phyloP scores from a whole-genome alignment of 345 rosid genomes.

The Camelina sativa region DNA sequence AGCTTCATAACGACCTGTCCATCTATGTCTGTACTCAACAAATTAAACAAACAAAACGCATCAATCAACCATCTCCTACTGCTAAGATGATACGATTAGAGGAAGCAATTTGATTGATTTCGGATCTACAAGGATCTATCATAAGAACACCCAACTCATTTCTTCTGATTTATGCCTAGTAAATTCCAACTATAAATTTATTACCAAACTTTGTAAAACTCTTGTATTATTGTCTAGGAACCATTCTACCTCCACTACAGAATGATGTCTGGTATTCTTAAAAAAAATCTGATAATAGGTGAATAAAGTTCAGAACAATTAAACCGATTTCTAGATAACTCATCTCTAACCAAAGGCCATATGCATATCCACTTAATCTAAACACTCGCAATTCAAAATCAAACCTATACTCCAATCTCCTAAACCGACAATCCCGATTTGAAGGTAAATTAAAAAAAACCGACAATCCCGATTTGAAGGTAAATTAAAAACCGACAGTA shows the following conservation, averaged over 20 bases:
- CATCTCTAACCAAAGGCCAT: constrained; percentile 4
- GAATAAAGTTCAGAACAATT: not conserved
- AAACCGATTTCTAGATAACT: constrained; percentile 11
- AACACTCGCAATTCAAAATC: constrained; percentile 21
- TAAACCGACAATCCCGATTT: not conserved
- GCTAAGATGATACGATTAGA: not conserved
- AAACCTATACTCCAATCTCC: not conserved
- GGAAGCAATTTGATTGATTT: no score
- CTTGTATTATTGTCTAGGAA: not conserved
- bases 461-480: not conserved
- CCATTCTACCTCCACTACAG: not conserved
- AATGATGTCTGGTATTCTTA: not conserved
- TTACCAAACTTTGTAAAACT: not conserved
- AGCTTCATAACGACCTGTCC: constrained; percentile 99
- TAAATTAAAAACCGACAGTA: constrained; percentile 25
- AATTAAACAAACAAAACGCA: constrained; percentile 17
- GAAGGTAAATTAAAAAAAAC: not conserved
- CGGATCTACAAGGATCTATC: no score
- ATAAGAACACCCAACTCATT: not conserved
- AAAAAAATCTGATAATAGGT: not conserved
- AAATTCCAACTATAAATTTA: not conserved
- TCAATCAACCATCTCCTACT: constrained; percentile 34
- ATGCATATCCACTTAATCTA: not conserved
- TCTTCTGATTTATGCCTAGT: constrained; percentile 8
- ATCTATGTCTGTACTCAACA: constrained; percentile 72